Conservation (phyloP, 345 rosid species). For the Pugionium dolabratum region DNA sequence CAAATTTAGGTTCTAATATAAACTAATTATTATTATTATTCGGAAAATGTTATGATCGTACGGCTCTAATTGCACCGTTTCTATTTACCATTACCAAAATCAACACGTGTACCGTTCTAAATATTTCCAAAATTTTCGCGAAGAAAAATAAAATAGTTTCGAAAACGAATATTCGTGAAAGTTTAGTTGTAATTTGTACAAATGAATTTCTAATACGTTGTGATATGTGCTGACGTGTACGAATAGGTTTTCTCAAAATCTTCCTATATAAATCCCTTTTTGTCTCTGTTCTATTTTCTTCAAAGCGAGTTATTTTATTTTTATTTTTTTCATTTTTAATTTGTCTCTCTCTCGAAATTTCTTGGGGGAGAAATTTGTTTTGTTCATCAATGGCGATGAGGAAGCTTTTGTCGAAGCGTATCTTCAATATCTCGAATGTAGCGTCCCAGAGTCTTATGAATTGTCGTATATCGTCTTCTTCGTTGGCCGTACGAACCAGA, state of each 20-base stretch:
- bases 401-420: conserved; percentile 66
- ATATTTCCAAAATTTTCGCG: conserved; percentile 14
- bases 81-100: conserved; percentile 1
- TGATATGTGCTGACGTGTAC: conserved; percentile 42
- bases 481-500: conserved; percentile 42
- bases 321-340: neutral
- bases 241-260: neutral
- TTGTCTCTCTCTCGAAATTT: conserved; percentile 15
- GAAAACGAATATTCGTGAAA: conserved; percentile 37
- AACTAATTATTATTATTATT: too few species aligned
- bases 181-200: conserved; percentile 3
- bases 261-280: conserved; percentile 30
- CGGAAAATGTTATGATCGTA: neutral
- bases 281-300: conserved; percentile 7
- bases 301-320: too few species aligned
- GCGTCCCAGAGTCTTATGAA: conserved; percentile 41
- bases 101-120: conserved; percentile 32
- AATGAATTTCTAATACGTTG: conserved; percentile 38
- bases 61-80: conserved; percentile 24
- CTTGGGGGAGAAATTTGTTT: neutral
- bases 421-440: conserved; percentile 55
- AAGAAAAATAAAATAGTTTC: conserved; percentile 20
- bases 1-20: neutral
- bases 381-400: conserved; percentile 63
- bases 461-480: conserved; percentile 43